Conservation (phyloP, 805 yeast species). For the Sungouiella thailandica region DNA sequence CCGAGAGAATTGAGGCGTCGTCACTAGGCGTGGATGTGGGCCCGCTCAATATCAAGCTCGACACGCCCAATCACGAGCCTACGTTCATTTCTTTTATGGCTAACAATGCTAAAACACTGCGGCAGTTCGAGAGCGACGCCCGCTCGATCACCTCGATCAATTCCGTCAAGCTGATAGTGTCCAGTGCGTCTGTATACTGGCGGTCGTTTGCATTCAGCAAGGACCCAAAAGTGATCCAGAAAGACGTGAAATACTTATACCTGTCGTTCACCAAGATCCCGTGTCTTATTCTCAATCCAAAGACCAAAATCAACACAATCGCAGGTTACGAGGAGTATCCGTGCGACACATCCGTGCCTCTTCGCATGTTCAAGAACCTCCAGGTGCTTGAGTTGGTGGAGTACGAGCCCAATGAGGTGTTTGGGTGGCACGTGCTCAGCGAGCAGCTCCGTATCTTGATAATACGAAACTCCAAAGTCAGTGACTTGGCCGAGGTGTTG, state of each 20-base stretch:
- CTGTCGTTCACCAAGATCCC: constrained; percentile 64
- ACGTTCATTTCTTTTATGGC: constrained; percentile 56
- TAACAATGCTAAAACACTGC: constrained; percentile 43
- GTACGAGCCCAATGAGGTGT: constrained; percentile 58
- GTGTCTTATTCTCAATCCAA: constrained; percentile 56
- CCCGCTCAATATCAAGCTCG: constrained; percentile 56
- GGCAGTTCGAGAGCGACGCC: constrained; percentile 39
- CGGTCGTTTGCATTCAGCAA: constrained; percentile 29
- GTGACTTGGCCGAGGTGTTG: constrained; percentile 49
- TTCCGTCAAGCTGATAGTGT: constrained; percentile 49
- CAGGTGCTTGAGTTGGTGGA: constrained; percentile 58
- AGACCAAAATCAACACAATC: constrained; percentile 52
- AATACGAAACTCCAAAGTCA: constrained; percentile 45
- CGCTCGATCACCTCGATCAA: constrained; percentile 54
- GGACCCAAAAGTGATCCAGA: constrained; percentile 42
- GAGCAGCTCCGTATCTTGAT: constrained; percentile 52
- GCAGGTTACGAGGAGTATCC: constrained; percentile 66
- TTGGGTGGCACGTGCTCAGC: constrained; percentile 58
- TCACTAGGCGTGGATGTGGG: constrained; percentile 50
- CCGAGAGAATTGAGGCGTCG: constrained; percentile 52
- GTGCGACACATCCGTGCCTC: constrained; percentile 64
- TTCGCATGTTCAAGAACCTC: constrained; percentile 55
- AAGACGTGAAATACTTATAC: constrained; percentile 52
- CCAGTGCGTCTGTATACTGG: constrained; percentile 40
- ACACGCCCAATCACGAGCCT: constrained; percentile 51